phyloP scores from a whole-genome alignment of 2,329 filamentous ascomycete genomes.

The Epicoccum nigrum region DNA sequence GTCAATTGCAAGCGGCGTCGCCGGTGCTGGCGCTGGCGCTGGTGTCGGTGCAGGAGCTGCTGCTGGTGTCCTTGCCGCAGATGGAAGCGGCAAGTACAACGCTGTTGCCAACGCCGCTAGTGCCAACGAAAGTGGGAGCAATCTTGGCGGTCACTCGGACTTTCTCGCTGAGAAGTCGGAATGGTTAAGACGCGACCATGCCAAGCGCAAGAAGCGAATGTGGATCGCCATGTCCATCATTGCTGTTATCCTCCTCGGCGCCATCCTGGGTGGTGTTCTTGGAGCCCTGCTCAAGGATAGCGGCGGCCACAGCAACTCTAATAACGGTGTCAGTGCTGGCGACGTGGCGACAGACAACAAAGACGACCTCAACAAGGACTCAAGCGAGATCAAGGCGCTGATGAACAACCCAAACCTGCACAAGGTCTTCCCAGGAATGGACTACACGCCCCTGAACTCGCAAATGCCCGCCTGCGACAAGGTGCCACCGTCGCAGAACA shows the following conservation, averaged over 20 bases:
- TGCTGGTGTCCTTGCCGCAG: conserved; percentile 28
- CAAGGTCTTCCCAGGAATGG: conserved; percentile 93
- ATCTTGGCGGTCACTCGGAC: conserved; percentile 21
- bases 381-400: conserved; percentile 77
- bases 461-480: conserved; percentile 85
- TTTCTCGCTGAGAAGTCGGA: conserved; percentile 66
- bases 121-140: conserved; percentile 11
- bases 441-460: conserved; percentile 90
- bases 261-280: conserved; percentile 74
- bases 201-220: conserved; percentile 66
- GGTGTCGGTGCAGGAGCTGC: conserved; percentile 30
- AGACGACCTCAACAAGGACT: conserved; percentile 75
- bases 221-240: conserved; percentile 71
- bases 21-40: conserved; percentile 53
- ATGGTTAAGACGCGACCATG: conserved; percentile 64
- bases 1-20: conserved; percentile 41
- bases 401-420: conserved; percentile 82
- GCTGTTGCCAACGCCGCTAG: conserved; percentile 52
- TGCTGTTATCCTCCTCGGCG: conserved; percentile 70
- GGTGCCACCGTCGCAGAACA: conserved; percentile 86
- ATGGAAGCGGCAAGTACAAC: conserved; percentile 60
- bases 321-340: conserved; percentile 34
- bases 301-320: conserved; percentile 33
- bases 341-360: conserved; percentile 68
- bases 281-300: conserved; percentile 70